These are phyloP conservation scores for Phytophthora foliorum DNA, from an alignment of 352 stramenopile genomes.

Conservation along the genomic window DNA sequence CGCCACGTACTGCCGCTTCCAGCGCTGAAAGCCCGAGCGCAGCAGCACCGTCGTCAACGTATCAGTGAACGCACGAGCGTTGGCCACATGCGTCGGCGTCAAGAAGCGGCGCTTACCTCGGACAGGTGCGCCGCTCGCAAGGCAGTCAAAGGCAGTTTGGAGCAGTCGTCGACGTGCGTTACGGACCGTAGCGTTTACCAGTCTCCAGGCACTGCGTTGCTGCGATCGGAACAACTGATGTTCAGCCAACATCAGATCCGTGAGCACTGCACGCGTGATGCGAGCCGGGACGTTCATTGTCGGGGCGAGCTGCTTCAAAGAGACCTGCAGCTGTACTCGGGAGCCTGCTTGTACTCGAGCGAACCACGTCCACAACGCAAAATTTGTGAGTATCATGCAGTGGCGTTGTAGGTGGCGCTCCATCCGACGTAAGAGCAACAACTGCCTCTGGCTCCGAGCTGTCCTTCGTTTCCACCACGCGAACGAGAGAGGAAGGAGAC, in stretches of 20 bases:
- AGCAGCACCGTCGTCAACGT: constrained; percentile 32
- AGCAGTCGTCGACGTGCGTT: constrained; percentile 17
- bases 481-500: constrained; percentile 30
- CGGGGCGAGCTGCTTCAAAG: constrained; percentile 21
- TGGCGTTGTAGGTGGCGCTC: constrained; percentile 40
- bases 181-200: constrained; percentile 20
- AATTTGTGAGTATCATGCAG: constrained; percentile 24
- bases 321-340: constrained; percentile 26
- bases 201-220: constrained; percentile 30
- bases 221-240: constrained; percentile 17
- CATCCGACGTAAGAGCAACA: constrained; percentile 26
- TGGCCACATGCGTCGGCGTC: constrained; percentile 21
- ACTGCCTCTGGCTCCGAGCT: neutral
- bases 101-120: constrained; percentile 9
- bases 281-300: constrained; percentile 12
- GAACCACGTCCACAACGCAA: constrained; percentile 65
- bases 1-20: constrained; percentile 63
- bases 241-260: constrained; percentile 20
- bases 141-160: constrained; percentile 23
- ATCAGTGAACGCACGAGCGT: constrained; percentile 34
- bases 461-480: constrained; percentile 16
- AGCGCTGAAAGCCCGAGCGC: constrained; percentile 49
- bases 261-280: constrained; percentile 25
- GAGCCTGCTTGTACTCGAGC: constrained; percentile 38
- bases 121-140: constrained; percentile 2